Percentiles rank a stretch among this genome's conserved stretches.
These are phyloP conservation scores for Sporopachydermia lactativora DNA, from an alignment of 805 yeast species.

Conservation along the genomic window DNA sequence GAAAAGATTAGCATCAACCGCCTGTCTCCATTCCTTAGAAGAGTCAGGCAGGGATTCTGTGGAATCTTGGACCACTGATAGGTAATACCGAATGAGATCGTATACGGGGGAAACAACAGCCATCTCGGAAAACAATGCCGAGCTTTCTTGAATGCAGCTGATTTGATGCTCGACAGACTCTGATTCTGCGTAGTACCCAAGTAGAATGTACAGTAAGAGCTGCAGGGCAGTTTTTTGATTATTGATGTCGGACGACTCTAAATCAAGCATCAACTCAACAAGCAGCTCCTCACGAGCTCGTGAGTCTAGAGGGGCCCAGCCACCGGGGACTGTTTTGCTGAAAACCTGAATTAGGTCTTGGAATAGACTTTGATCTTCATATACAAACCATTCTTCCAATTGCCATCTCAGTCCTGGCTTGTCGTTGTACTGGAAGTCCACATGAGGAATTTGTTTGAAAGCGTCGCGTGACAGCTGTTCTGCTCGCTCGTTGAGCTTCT, in stretches of 20 bases:
- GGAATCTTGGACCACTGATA: neutral
- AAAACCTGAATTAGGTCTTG: constrained; percentile 8
- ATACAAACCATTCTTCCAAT: constrained; percentile 32
- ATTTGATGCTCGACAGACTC: constrained; percentile 13
- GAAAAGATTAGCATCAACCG: constrained; percentile 21
- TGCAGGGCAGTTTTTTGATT: constrained; percentile 8
- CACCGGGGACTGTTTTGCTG: neutral
- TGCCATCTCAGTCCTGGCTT: constrained; percentile 25
- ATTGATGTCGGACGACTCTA: constrained; percentile 1
- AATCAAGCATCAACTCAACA: neutral
- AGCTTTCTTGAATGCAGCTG: constrained; percentile 14
- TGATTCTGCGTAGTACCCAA: constrained; percentile 18
- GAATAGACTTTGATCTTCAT: constrained; percentile 11
- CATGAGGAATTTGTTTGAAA: constrained; percentile 26
- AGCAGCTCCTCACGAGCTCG: neutral
- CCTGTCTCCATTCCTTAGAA: constrained; percentile 11
- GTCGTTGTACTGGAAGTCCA: constrained; percentile 30
- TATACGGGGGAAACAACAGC: constrained; percentile 7
- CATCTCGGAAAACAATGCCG: constrained; percentile 11
- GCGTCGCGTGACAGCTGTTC: constrained; percentile 16
- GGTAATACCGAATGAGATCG: constrained; percentile 1
- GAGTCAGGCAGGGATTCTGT: neutral
- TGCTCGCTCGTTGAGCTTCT: constrained; percentile 22
- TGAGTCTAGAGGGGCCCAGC: neutral
- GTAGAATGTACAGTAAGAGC: constrained; percentile 15